Base-by-base conservation (phyloP, 129 eudicot genomes). In the Logfia minima region DNA sequence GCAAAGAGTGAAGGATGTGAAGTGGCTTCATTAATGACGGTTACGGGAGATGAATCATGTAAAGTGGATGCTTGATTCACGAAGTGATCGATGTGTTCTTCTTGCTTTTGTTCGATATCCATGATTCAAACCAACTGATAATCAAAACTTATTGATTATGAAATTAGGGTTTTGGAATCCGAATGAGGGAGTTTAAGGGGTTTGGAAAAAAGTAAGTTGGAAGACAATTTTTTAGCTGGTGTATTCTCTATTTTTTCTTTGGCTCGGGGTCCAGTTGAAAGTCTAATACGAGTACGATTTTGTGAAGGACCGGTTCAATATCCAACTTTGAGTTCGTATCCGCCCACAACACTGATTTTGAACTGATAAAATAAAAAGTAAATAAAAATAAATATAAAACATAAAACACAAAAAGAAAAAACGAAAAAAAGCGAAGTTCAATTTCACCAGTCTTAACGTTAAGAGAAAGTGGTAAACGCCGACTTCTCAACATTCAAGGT, bases 1-100 rank as follows among this genome's bases (percentile, higher is more conserved):
- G 79, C 83, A 37, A 80, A 80, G 60, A 80, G 83, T 17, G 83
- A 73, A 55, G 83, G 83, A 73, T 80, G 83, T 35, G 83, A 73
- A 24, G 74, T 80, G 52, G 83, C 83, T 65, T 73, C 79, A 66
- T 6, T 45, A 78, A 80, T 80, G 67, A 73, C 61, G 39, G 18
- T 65, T 8, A 60, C 75, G 51, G 73, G 74, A 32, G 83, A 66
- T 34, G 79, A 64, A 56, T 59, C 75, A 17, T 70, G 34, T 29
- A 18, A 10, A 43, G 48, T 41, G 11, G 79, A 73, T 65, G 83
- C 79, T 65, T 52, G 66, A 51, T 80, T 80, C 3, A 80, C 79
- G 70, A 80, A 80, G 32, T 73, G 83, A 21, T 80, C 32, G 83
- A 80, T 72, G 74, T 51, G 72, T 80, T 80, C 83, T 53, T 24